phyloP scores from a whole-genome alignment of 2,329 filamentous ascomycete species.

The Periconia sp. region DNA sequence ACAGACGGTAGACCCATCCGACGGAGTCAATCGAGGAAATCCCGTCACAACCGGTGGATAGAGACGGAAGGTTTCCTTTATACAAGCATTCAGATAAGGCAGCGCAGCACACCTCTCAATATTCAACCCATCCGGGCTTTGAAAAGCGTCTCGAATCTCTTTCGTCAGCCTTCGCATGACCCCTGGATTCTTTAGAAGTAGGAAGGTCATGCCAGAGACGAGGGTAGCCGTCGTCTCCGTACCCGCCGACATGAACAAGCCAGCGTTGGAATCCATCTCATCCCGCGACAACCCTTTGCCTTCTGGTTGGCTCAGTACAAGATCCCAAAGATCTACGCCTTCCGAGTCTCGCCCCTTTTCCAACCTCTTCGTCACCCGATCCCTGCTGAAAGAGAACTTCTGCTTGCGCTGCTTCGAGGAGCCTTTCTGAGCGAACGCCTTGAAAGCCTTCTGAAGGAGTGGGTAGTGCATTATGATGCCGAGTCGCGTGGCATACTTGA shows the following conservation, averaged over 20 bases:
- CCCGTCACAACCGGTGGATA: constrained; percentile 50
- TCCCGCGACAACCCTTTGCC: constrained; percentile 28
- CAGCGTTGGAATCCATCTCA: constrained; percentile 49
- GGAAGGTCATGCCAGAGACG: constrained; percentile 46
- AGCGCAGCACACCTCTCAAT: constrained; percentile 37
- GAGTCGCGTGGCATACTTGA: constrained; percentile 17
- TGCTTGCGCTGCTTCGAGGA: constrained; percentile 15
- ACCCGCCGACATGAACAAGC: constrained; percentile 50
- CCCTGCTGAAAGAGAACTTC: constrained; percentile 26
- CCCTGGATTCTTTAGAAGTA: constrained; percentile 37
- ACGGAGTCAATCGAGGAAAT: constrained; percentile 41
- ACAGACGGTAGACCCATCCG: constrained; percentile 44
- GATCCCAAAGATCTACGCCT: constrained; percentile 49
- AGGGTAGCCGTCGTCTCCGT: constrained; percentile 54
- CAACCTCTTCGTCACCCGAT: constrained; percentile 36
- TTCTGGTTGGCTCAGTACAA: constrained; percentile 43
- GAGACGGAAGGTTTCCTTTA: constrained; percentile 51
- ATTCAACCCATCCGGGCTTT: constrained; percentile 39
- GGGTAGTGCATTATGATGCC: constrained; percentile 19
- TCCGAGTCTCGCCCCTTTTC: constrained; percentile 29
- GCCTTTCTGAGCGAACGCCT: constrained; percentile 6
- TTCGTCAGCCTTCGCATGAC: constrained; percentile 31
- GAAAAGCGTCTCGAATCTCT: constrained; percentile 37
- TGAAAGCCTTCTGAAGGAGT: constrained; percentile 11
- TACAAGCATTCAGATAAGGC: constrained; percentile 46